phyloP scores from a whole-genome alignment of 805 yeast species.

The Maudiozyma saulgeensis region DNA sequence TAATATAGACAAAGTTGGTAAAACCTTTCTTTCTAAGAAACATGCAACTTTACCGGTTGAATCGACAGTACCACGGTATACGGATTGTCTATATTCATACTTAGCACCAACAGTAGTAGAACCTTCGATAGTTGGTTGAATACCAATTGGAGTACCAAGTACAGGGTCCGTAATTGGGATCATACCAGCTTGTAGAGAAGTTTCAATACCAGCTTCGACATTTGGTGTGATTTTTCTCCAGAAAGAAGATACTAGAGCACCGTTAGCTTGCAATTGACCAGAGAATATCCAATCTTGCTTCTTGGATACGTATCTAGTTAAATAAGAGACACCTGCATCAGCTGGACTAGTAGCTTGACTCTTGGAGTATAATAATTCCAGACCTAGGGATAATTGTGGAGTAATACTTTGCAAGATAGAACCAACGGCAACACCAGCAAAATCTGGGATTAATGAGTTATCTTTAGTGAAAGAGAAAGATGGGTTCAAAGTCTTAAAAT shows the following conservation, averaged over 20 bases:
- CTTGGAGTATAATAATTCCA: conserved; percentile 79
- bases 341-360: conserved; percentile 69
- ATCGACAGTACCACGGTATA: conserved; percentile 91
- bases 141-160: conserved; percentile 71
- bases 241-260: conserved; percentile 79
- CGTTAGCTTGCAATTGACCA: conserved; percentile 89
- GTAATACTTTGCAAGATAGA: conserved; percentile 85
- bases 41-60: conserved; percentile 84
- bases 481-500: conserved; percentile 88
- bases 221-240: conserved; percentile 89
- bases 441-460: conserved; percentile 37
- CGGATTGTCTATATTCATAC: conserved; percentile 93
- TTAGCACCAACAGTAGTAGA: conserved; percentile 91
- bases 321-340: conserved; percentile 82
- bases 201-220: conserved; percentile 91
- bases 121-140: conserved; percentile 82
- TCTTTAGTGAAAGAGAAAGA: conserved; percentile 37
- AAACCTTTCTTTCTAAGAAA: conserved; percentile 83
- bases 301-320: conserved; percentile 72
- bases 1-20: conserved; percentile 81
- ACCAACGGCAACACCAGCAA: conserved; percentile 88
- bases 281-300: conserved; percentile 82
- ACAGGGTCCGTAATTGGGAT: conserved; percentile 65
- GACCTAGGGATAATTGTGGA: conserved; percentile 74
- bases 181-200: conserved; percentile 68